Percentiles rank a stretch among this genome's conserved stretches.
These are phyloP conservation scores for Hanseniaspora occidentalis DNA, from an alignment of 805 yeast genomes.

Conservation along the genomic window DNA sequence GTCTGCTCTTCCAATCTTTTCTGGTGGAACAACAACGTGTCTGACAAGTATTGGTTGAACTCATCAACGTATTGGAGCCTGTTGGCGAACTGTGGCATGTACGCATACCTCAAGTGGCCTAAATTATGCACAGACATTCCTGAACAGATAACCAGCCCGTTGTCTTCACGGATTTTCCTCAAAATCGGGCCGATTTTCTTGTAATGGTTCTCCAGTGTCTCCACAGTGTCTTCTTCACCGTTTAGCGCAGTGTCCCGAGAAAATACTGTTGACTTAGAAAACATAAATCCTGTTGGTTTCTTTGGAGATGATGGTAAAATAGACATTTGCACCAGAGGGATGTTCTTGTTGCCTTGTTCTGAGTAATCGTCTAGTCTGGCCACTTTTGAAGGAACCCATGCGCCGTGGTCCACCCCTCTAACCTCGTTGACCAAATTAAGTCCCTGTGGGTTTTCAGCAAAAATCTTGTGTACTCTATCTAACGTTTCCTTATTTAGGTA, in stretches of 20 bases:
- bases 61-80: slow-evolving; percentile 36
- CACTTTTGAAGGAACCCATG: slow-evolving; percentile 68
- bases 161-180: slow-evolving; percentile 36
- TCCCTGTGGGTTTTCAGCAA: not conserved
- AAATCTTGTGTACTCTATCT: slow-evolving; percentile 19
- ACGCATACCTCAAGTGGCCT: slow-evolving; percentile 29
- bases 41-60: slow-evolving; percentile 37
- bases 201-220: slow-evolving; percentile 5
- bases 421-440: slow-evolving; percentile 6
- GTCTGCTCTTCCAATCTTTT: slow-evolving; percentile 18
- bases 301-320: slow-evolving; percentile 40
- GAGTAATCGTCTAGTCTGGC: slow-evolving; percentile 35
- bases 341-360: not conserved
- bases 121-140: slow-evolving; percentile 79
- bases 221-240: not conserved
- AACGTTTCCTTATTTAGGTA: slow-evolving; percentile 21
- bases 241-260: not conserved
- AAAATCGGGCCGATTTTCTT: slow-evolving; percentile 46
- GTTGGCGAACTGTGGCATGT: slow-evolving; percentile 13
- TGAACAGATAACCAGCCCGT: slow-evolving; percentile 45
- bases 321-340: slow-evolving; percentile 31
- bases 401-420: slow-evolving; percentile 75
- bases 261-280: too few relatives aligned
- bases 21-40: slow-evolving; percentile 21
- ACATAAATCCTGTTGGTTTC: slow-evolving; percentile 25